Conservation (phyloP, 176 grass and related monocot genomes). For the Carex myosuroides region DNA sequence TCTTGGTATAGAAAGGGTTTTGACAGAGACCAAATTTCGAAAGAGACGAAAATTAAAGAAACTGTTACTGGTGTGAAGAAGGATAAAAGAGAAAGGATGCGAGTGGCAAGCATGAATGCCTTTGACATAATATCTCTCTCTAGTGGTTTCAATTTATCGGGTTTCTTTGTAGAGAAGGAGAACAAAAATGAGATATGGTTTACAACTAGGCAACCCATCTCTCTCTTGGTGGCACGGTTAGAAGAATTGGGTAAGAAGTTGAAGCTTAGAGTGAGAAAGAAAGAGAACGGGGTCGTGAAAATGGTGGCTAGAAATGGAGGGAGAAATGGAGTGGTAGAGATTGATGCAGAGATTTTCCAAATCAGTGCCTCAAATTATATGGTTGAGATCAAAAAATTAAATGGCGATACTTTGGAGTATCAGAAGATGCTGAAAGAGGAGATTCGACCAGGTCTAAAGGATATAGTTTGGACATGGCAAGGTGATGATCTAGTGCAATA, state of each 20-base stretch:
- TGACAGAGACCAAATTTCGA: constrained; percentile 4
- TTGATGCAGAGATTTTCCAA: constrained; percentile 62
- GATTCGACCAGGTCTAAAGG: constrained; percentile 58
- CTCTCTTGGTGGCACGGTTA: constrained; percentile 42
- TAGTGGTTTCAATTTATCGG: constrained; percentile 56
- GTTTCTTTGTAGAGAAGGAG: constrained; percentile 42
- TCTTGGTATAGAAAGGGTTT: constrained; percentile 72
- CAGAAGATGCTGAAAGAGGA: constrained; percentile 44
- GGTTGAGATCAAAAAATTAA: constrained; percentile 70
- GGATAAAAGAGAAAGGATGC: constrained; percentile 24
- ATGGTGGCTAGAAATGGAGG: constrained; percentile 59
- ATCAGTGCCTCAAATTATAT: constrained; percentile 44
- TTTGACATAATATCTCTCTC: constrained; percentile 84
- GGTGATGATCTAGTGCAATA: constrained; percentile 36
- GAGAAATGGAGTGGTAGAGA: constrained; percentile 54
- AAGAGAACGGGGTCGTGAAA: constrained; percentile 47
- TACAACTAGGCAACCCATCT: constrained; percentile 61
- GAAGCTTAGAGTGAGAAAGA: constrained; percentile 70
- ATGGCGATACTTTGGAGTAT: constrained; percentile 69
- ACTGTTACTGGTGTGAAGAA: constrained; percentile 19
- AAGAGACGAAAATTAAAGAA: constrained; percentile 29
- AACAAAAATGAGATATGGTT: constrained; percentile 53
- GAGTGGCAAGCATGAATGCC: constrained; percentile 58
- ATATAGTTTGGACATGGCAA: constrained; percentile 70
- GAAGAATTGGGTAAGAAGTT: constrained; percentile 41